Base-by-base conservation (phyloP, 139 green algal genomes). In the Spirogloea muscicola region DNA sequence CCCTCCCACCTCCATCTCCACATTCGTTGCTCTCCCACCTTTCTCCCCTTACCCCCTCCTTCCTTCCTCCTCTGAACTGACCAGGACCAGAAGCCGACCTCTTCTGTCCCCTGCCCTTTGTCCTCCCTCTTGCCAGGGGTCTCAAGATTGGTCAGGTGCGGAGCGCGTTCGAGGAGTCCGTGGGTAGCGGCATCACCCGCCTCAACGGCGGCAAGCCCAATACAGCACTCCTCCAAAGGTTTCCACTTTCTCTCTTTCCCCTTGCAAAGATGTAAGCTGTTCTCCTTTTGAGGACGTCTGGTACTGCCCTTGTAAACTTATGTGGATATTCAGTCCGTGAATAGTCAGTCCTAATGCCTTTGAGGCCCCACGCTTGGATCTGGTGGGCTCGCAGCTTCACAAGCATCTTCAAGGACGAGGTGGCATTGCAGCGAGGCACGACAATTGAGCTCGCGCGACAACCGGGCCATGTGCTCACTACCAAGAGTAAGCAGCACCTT, bases 131-230 rank as follows among this genome's bases (percentile, higher is more conserved):
- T n/a, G n/a, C n/a, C 49, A 60, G 49, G 49, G 27, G 34, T 60
- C 49, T 60, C 27, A 60, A 60, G 49, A 60, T 60, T 27, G 49
- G 49, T 27, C 49, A 60, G 49, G 49, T 60, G 49, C 49, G 49
- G 0, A 29, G 34, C 5, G 49, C 49, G 49, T 60, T 60, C 49
- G 34, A 60, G 27, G 49, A 60, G 9, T 60, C 49, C 0, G 27
- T 60, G 18, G 49, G 49, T 27, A 29, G 49, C 5, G 27, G 49
- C 49, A 60, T n/a, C n/a, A n/a, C 9, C 10, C 31, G n/a, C 6
- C 25, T 72, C 7, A 61, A 6, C 51, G 6, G 16, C 9, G 63
- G 39, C 63, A 61, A 60, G 7, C 39, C 63, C 48, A 18, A 68
- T 57, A 38, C 43, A 36, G 59, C 41, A 7, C 59, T 68, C 29